Conservation (phyloP, 2,329 filamentous ascomycete genomes). For the Nigrospora sphaerica region DNA sequence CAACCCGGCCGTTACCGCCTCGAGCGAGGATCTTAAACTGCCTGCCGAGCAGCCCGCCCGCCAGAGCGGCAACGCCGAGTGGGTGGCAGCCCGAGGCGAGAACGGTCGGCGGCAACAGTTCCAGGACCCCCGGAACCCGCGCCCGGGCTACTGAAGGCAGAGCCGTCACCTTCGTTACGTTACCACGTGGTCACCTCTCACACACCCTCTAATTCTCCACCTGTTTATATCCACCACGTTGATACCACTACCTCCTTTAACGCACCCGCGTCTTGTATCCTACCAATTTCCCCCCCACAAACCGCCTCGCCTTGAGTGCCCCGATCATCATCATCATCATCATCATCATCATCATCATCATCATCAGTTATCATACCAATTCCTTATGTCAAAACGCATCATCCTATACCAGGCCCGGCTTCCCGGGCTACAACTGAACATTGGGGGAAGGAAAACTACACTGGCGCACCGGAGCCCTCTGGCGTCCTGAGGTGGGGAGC, state of each 20-base stretch:
- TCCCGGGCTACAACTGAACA: background rate
- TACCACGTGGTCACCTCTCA: background rate
- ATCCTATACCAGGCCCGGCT: background rate
- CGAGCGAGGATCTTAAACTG: slow-evolving; percentile 50
- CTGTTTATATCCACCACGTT: background rate
- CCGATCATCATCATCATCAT: too few species aligned
- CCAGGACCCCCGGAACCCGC: slow-evolving; percentile 36
- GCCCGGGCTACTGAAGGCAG: slow-evolving; percentile 20
- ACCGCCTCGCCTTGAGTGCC: too few species aligned
- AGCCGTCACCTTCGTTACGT: background rate
- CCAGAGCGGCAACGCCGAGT: slow-evolving; percentile 44
- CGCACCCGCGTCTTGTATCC: slow-evolving; percentile 2
- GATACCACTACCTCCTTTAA: background rate
- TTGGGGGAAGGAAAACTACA: background rate
- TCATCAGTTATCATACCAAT: too few species aligned
- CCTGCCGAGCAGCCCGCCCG: slow-evolving; percentile 52
- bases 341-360: too few species aligned
- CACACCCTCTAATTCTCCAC: background rate
- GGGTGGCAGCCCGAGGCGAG: slow-evolving; percentile 40
- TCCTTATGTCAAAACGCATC: too few species aligned
- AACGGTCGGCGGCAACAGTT: slow-evolving; percentile 30
- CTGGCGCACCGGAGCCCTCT: slow-evolving; percentile 2
- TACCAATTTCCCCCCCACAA: background rate
- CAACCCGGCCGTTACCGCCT: slow-evolving; percentile 12
- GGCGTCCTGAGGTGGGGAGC: background rate